phyloP scores from a whole-genome alignment of 805 yeast genomes.

The Pichia paraexigua region DNA sequence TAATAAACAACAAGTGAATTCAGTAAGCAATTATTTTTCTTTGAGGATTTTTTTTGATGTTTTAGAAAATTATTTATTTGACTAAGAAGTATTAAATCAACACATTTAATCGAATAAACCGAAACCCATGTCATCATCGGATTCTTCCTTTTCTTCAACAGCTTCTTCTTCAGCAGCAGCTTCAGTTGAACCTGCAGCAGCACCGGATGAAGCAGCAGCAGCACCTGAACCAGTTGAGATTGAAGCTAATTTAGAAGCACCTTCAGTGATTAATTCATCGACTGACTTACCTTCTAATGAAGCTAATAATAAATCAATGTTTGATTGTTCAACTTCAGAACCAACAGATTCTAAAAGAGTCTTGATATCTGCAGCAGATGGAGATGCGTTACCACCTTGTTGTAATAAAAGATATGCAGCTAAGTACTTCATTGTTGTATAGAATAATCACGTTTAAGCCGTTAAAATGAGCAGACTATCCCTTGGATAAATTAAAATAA shows the following conservation, averaged over 20 bases:
- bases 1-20: background rate
- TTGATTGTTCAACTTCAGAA: constrained; percentile 87
- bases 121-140: constrained; percentile 73
- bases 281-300: constrained; percentile 92
- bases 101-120: constrained; percentile 31
- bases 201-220: constrained; percentile 63
- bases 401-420: constrained; percentile 98
- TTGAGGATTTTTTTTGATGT: background rate
- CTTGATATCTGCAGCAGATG: constrained; percentile 89
- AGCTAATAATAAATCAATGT: constrained; percentile 69
- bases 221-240: constrained; percentile 99
- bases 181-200: constrained; percentile 65
- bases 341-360: constrained; percentile 89
- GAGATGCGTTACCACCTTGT: constrained; percentile 93
- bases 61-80: background rate
- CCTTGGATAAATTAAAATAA: constrained; percentile 35
- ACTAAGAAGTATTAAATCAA: background rate
- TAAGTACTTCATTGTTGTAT: constrained; percentile 76
- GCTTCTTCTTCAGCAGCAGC: constrained; percentile 67
- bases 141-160: constrained; percentile 49
- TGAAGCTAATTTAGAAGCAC: constrained; percentile 92
- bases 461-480: constrained; percentile 62
- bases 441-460: constrained; percentile 81
- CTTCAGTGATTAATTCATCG: constrained; percentile 86
- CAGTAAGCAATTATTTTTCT: background rate